Percentiles rank a stretch among this genome's conserved stretches.
These are phyloP conservation scores for Verticillium longisporum DNA, from an alignment of 2,329 filamentous ascomycete genomes.

Conservation along the genomic window DNA sequence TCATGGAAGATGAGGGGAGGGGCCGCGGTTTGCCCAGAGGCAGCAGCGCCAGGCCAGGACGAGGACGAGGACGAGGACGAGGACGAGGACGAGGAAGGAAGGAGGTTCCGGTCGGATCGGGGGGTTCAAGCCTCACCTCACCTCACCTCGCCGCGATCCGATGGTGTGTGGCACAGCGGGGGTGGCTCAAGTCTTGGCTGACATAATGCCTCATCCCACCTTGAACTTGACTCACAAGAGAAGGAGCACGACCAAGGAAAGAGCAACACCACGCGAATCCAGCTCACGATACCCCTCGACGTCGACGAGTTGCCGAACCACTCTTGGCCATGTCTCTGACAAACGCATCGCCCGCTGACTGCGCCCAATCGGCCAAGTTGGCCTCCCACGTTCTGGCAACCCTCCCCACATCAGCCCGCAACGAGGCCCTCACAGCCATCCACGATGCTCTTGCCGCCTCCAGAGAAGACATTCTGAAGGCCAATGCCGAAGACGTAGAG, in stretches of 20 bases:
- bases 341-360: constrained; percentile 70
- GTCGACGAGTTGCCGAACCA: not conserved
- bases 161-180: not conserved
- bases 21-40: no score
- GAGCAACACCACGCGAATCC: not conserved
- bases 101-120: not conserved
- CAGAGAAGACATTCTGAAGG: constrained; percentile 71
- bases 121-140: not conserved
- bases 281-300: not conserved
- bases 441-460: constrained; percentile 66
- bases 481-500: constrained; percentile 78
- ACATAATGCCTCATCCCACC: not conserved
- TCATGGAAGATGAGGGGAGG: not conserved
- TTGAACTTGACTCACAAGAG: not conserved
- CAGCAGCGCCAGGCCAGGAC: not conserved
- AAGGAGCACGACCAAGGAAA: not conserved
- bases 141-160: not conserved
- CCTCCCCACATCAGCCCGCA: constrained; percentile 68
- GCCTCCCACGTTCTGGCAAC: constrained; percentile 81
- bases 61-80: not conserved
- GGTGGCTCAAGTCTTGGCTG: not conserved
- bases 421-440: constrained; percentile 77
- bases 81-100: not conserved
- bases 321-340: constrained; percentile 78
- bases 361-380: constrained; percentile 69